Conservation (phyloP, 208 protist genomes). For the Angomonas ambiguus region DNA sequence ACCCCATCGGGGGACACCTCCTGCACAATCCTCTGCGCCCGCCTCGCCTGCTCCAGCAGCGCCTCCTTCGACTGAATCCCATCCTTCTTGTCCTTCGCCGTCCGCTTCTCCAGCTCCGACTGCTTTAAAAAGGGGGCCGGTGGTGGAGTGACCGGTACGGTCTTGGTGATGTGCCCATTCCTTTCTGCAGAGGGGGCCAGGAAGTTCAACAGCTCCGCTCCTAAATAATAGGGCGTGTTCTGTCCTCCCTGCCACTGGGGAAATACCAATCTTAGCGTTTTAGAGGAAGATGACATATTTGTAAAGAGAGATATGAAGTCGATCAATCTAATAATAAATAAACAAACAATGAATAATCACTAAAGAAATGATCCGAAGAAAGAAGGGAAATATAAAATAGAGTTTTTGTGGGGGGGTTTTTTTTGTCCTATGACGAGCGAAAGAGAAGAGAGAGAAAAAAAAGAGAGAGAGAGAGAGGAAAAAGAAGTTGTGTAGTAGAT, state of each 20-base stretch:
- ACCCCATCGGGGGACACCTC: conserved; percentile 16
- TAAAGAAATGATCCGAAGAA: not conserved
- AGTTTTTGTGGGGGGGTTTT: not conserved
- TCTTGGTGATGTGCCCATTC: not conserved
- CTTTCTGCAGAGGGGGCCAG: conserved; percentile 17
- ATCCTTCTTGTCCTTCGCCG: conserved; percentile 1
- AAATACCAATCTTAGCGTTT: conserved; percentile 17
- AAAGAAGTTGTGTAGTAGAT: conserved; percentile 11
- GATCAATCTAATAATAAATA: not conserved
- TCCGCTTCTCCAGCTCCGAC: not conserved
- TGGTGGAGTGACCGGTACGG: conserved; percentile 12
- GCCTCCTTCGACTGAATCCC: conserved; percentile 7
- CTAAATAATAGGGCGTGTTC: conserved; percentile 23
- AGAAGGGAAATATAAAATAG: conserved; percentile 6
- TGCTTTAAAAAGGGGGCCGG: conserved; percentile 4
- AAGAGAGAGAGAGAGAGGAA: conserved; percentile 9
- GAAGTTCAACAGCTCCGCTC: conserved; percentile 19
- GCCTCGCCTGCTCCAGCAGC: conserved; percentile 15
- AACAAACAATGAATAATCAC: conserved; percentile 13
- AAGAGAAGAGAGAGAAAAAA: conserved; percentile 15
- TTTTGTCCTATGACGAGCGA: not conserved
- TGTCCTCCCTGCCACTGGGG: conserved; percentile 36
- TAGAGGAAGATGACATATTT: not conserved
- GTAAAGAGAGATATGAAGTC: no score
- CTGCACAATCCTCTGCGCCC: conserved; percentile 7